A percentile compares a stretch with the other conserved stretches of the same genome.
Evolutionary conservation across 257 asterid genomes (phyloP).

Genomic region (Solanum ahanhuiri): DNA sequence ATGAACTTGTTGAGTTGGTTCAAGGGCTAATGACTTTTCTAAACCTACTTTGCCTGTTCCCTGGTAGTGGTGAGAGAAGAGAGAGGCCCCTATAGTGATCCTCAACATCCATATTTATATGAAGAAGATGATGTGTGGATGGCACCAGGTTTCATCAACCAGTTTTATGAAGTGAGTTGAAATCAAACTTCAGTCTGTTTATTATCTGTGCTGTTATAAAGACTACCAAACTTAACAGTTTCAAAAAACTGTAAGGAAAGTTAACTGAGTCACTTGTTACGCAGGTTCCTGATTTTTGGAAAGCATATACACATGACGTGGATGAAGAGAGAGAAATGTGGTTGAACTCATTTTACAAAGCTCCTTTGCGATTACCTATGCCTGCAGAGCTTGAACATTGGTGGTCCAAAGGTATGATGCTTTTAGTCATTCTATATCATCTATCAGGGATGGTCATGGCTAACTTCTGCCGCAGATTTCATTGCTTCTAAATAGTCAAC

Average conservation of each 20-base stretch:
- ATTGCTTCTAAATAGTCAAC: background rate
- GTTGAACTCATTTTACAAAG: slow-evolving; percentile 86
- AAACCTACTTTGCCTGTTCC: background rate
- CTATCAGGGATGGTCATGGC: background rate
- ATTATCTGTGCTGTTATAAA: background rate
- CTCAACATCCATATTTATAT: slow-evolving; percentile 89
- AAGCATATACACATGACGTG: slow-evolving; percentile 68
- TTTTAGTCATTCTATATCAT: background rate
- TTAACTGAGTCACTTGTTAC: slow-evolving; percentile 5
- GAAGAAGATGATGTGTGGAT: slow-evolving; percentile 99
- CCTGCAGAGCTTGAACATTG: slow-evolving; percentile 94
- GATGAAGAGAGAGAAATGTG: slow-evolving; percentile 94
- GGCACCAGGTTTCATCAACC: slow-evolving; percentile 99
- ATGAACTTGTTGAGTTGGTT: background rate
- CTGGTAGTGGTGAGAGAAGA: slow-evolving; percentile 87
- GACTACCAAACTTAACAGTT: background rate
- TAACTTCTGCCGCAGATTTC: background rate
- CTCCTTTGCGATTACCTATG: slow-evolving; percentile 95
- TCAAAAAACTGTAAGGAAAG: background rate
- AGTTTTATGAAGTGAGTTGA: slow-evolving; percentile 71
- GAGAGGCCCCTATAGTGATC: slow-evolving; percentile 86
- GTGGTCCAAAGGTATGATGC: slow-evolving; percentile 59
- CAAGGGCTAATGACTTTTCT: background rate
- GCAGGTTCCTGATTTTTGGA: slow-evolving; percentile 98
- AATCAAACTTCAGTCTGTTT: background rate